phyloP scores from a whole-genome alignment of 371 early-diverging fungal genomes.

The Smittium culicis region DNA sequence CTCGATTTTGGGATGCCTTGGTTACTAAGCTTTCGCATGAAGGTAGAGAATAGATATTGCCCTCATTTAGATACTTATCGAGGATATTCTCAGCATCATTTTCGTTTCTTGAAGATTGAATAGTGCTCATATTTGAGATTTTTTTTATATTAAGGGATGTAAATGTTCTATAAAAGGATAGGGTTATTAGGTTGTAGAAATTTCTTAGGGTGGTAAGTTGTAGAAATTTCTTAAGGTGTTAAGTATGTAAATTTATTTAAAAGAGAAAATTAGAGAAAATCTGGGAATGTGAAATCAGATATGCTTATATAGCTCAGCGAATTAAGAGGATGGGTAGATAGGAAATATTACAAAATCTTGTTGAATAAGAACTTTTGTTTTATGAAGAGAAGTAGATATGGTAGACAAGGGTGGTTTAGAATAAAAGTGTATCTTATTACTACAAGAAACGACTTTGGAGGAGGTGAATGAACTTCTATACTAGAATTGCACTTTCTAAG shows the following conservation, averaged over 20 bases:
- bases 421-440: not conserved
- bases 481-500: not conserved
- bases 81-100: too few species aligned
- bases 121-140: too few species aligned
- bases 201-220: not conserved
- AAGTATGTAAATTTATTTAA: not conserved
- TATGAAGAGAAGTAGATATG: not conserved
- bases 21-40: too few species aligned
- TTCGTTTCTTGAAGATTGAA: too few species aligned
- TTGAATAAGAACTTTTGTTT: not conserved
- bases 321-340: not conserved
- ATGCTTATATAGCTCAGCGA: not conserved
- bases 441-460: not conserved
- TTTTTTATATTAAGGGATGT: too few species aligned
- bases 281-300: not conserved
- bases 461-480: not conserved
- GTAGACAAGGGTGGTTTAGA: not conserved
- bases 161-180: too few species aligned
- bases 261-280: not conserved
- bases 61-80: too few species aligned
- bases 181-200: too few species aligned
- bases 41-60: too few species aligned
- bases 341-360: too few species aligned
- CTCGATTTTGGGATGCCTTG: too few species aligned
- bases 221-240: not conserved